Conservation (phyloP, 768 basidiomycete genomes). For the Tricholoma hemisulphureum region DNA sequence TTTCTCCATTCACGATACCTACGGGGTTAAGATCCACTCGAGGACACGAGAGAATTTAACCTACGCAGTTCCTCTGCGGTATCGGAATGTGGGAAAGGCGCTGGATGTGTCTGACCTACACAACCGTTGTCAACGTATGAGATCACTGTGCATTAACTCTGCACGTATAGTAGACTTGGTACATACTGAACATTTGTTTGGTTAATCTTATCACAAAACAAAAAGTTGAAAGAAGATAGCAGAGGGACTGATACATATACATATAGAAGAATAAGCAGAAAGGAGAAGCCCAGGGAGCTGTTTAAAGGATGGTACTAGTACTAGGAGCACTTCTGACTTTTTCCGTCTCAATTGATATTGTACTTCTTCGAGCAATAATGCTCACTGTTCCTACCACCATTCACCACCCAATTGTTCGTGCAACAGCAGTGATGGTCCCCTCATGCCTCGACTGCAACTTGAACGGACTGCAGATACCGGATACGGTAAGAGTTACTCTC, state of each 20-base stretch:
- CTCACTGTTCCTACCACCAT: background rate
- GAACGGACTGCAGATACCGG: slow-evolving; percentile 55
- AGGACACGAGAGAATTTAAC: background rate
- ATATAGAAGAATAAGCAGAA: too few relatives aligned
- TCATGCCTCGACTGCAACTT: slow-evolving; percentile 24
- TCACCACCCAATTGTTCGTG: too few relatives aligned
- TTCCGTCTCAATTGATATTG: background rate
- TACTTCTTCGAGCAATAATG: background rate
- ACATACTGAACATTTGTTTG: too few relatives aligned
- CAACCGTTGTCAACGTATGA: background rate
- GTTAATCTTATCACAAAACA: too few relatives aligned
- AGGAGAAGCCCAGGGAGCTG: too few relatives aligned
- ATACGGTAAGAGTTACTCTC: slow-evolving; percentile 64
- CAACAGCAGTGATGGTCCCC: background rate
- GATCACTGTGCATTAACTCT: too few relatives aligned
- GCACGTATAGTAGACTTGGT: too few relatives aligned
- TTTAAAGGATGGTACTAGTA: too few relatives aligned
- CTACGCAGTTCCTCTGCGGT: background rate
- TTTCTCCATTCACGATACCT: background rate
- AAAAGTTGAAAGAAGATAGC: too few relatives aligned
- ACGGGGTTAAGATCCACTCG: background rate
- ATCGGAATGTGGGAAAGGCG: background rate
- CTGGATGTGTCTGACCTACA: background rate
- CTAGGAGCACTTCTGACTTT: background rate
- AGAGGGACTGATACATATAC: too few relatives aligned